phyloP scores from a whole-genome alignment of 345 rosid genomes.

The Schrenkiella parvula region DNA sequence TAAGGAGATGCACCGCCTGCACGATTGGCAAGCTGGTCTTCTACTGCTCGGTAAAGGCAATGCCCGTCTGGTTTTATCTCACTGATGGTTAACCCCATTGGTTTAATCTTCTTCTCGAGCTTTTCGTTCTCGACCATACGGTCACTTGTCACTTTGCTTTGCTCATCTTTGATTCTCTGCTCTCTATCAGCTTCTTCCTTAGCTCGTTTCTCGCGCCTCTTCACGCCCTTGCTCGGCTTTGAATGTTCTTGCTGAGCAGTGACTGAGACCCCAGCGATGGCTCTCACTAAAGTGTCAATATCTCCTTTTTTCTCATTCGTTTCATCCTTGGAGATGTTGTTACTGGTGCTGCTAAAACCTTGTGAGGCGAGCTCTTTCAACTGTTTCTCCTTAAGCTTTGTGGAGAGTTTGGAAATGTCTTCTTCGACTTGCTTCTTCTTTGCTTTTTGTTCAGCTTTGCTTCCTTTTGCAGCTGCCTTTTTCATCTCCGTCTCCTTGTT shows the following conservation, averaged over 20 bases:
- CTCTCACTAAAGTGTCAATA: slow-evolving; percentile 75
- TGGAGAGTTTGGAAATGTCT: slow-evolving; percentile 62
- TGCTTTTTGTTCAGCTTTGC: slow-evolving; percentile 93
- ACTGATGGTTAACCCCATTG: slow-evolving; percentile 54
- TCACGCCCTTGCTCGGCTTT: slow-evolving; percentile 71
- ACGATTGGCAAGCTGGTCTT: slow-evolving; percentile 61
- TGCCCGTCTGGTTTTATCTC: slow-evolving; percentile 93
- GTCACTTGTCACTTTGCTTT: slow-evolving; percentile 68
- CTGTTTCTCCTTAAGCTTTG: slow-evolving; percentile 70
- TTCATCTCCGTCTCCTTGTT: slow-evolving; percentile 79
- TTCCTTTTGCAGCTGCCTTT: slow-evolving; percentile 91
- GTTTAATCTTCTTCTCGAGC: slow-evolving; percentile 43
- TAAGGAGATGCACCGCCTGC: slow-evolving; percentile 63
- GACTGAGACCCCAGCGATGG: slow-evolving; percentile 79
- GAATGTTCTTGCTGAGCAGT: slow-evolving; percentile 52
- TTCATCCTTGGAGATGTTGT: slow-evolving; percentile 12
- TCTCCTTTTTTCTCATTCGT: slow-evolving; percentile 51
- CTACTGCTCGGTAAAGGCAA: slow-evolving; percentile 92
- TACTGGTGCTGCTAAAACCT: slow-evolving; percentile 46
- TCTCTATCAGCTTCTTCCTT: slow-evolving; percentile 91
- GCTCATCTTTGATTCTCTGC: slow-evolving; percentile 88
- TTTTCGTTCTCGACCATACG: slow-evolving; percentile 54
- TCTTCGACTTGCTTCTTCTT: slow-evolving; percentile 97
- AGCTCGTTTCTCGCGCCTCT: slow-evolving; percentile 77
- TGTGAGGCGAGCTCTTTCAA: slow-evolving; percentile 69